These are phyloP conservation scores for Globisporangium paroecandrum DNA, from an alignment of 352 stramenopile species.

Conservation along the genomic window DNA sequence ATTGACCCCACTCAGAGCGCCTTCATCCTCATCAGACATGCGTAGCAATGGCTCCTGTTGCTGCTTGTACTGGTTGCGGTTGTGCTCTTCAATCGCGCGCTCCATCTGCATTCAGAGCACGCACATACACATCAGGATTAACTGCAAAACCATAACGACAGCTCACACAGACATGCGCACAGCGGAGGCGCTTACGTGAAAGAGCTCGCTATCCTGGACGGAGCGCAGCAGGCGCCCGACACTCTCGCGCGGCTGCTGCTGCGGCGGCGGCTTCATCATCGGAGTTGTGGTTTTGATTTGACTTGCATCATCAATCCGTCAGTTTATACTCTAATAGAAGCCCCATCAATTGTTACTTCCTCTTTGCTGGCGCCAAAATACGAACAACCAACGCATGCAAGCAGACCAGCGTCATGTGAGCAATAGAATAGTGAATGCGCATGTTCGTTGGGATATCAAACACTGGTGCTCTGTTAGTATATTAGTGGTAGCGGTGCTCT, in stretches of 20 bases:
- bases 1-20: background rate
- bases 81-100: slow-evolving; percentile 28
- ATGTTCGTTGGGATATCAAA: background rate
- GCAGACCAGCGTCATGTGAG: background rate
- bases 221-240: slow-evolving; percentile 40
- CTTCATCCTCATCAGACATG: background rate
- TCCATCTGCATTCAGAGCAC: slow-evolving; percentile 28
- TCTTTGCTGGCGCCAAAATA: slow-evolving; percentile 1
- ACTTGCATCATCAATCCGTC: background rate
- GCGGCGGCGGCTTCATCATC: slow-evolving; percentile 7
- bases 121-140: background rate
- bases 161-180: background rate
- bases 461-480: background rate
- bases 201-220: slow-evolving; percentile 35
- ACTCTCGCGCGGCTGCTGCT: slow-evolving; percentile 20
- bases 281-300: background rate
- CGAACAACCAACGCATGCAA: background rate
- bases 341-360: background rate
- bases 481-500: slow-evolving; percentile 12
- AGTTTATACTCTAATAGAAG: slow-evolving; percentile 3
- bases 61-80: background rate
- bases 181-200: slow-evolving; percentile 29
- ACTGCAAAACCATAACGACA: background rate
- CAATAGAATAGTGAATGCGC: background rate
- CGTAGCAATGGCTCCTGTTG: slow-evolving; percentile 16